Conservation (phyloP, 306 rosid genomes). For the Prunus armeniaca region DNA sequence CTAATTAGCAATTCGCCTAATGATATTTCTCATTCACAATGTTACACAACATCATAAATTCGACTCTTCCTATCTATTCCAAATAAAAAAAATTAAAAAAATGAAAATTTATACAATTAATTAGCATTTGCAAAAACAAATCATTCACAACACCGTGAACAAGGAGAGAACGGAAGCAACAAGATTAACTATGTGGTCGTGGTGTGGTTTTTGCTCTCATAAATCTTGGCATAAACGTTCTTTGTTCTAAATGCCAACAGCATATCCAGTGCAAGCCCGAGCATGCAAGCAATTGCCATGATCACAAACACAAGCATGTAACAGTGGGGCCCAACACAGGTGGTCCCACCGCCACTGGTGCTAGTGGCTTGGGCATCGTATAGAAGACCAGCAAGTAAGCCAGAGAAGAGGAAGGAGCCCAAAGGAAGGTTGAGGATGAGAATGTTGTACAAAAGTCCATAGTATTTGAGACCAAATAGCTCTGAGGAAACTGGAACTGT, state of each 20-base stretch:
- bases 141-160: no score
- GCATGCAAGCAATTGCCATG: slow-evolving; percentile 6
- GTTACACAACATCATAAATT: no score
- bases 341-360: background rate
- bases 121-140: background rate
- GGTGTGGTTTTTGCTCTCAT: background rate
- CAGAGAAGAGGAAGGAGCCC: slow-evolving; percentile 19
- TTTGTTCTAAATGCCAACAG: slow-evolving; percentile 7
- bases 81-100: no score
- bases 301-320: slow-evolving; percentile 11
- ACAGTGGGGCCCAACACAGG: slow-evolving; percentile 9
- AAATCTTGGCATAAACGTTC: slow-evolving; percentile 3
- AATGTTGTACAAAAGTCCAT: slow-evolving; percentile 11
- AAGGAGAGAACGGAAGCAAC: no score
- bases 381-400: slow-evolving; percentile 8
- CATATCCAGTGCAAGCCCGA: background rate
- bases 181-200: background rate
- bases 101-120: background rate
- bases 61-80: no score
- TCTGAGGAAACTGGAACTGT: slow-evolving; percentile 10
- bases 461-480: slow-evolving; percentile 19
- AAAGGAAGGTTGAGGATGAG: slow-evolving; percentile 16
- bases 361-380: background rate
- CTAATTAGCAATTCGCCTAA: no score
- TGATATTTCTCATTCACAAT: no score